Base-by-base conservation (phyloP, 1,284 basidiomycete species). In the Apiotrichum brassicae region DNA sequence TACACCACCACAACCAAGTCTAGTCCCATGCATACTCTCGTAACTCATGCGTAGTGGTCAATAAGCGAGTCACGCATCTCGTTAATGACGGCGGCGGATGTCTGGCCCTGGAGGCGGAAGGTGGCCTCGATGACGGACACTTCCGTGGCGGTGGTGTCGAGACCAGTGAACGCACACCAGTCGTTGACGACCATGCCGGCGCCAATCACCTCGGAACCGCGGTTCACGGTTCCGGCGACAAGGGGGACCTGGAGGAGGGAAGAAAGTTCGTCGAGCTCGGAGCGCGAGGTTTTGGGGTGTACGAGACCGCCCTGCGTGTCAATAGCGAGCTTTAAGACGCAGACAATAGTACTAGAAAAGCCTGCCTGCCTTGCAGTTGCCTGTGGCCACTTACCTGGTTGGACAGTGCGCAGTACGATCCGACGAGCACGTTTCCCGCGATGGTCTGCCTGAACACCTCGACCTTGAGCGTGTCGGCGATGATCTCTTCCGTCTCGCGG, bases 371-470 rank as follows among this genome's bases (percentile, higher is more conserved):
- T 9, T 30, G 9, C 28, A 30, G 28, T 9, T 30, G 28, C 28
- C 28, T 24, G 8, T 2, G 11, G 5, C n/a, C 5, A 60, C 66
- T 56, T 43, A 69, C 67, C 65, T 75, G 73, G 72, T 98, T 98
- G 39, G 88, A 87, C 64, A 98, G 82, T 45, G 84, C 88, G 66
- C 89, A 92, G 73, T 98, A 99, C 55, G 84, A 87, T 40, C 95
- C 95, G 30, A 98, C 94, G 43, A 99, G 83, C 41, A 94, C 92
- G 74, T 99, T 97, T 65, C 89, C 85, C 12, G 94, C 94, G 58
- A 99, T 81, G 12, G 93, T 99, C 74, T 99, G 94, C 46, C 94
- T 80, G 79, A 99, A 99, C 5, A 98, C 95, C 74, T 99, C 95
- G 54, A 98, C 95, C 75, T 97, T 97, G 61, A 99, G 81, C 12